These are phyloP conservation scores for Microcos paniculata DNA, from an alignment of 345 rosid genomes.

Conservation along the genomic window DNA sequence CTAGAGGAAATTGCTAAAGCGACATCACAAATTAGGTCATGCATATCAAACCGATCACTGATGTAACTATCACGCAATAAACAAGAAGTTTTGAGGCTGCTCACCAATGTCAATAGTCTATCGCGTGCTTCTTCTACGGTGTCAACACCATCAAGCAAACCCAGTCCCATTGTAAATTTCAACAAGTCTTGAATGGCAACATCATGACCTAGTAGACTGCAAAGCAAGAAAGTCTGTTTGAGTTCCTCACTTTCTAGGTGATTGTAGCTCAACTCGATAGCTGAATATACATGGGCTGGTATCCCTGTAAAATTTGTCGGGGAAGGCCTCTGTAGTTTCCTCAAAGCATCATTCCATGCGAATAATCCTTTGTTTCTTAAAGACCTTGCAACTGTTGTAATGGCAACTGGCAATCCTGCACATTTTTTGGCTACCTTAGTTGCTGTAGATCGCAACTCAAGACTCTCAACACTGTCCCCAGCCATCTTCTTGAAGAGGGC, in stretches of 20 bases:
- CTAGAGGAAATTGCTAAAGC: conserved; percentile 21
- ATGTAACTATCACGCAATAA: conserved; percentile 8
- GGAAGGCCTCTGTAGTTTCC: neutral
- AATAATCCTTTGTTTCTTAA: neutral
- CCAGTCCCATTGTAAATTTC: conserved; percentile 9
- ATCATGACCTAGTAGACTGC: neutral
- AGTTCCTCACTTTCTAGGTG: too few relatives aligned
- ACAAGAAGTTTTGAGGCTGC: conserved; percentile 17
- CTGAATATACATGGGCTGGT: neutral
- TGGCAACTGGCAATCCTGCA: conserved; percentile 25
- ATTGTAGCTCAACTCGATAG: conserved; percentile 4
- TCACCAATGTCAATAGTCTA: neutral
- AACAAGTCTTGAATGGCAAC: conserved; percentile 6
- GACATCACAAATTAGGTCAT: conserved; percentile 20
- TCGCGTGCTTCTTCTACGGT: conserved; percentile 15
- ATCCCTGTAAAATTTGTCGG: neutral
- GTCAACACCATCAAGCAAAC: neutral
- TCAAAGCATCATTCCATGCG: conserved; percentile 25
- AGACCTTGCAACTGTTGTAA: conserved; percentile 14
- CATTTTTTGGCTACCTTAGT: conserved; percentile 12
- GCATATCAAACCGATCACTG: conserved; percentile 10
- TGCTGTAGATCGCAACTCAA: conserved; percentile 7
- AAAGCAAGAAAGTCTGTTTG: conserved; percentile 18
- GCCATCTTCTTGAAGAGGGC: conserved; percentile 14
- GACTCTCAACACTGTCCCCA: neutral